Evolutionary conservation across 2,329 filamentous ascomycete genomes (phyloP), one percentile per base, ranked within the genome.

Genomic region (Aspergillus brunneoviolaceus): DNA sequence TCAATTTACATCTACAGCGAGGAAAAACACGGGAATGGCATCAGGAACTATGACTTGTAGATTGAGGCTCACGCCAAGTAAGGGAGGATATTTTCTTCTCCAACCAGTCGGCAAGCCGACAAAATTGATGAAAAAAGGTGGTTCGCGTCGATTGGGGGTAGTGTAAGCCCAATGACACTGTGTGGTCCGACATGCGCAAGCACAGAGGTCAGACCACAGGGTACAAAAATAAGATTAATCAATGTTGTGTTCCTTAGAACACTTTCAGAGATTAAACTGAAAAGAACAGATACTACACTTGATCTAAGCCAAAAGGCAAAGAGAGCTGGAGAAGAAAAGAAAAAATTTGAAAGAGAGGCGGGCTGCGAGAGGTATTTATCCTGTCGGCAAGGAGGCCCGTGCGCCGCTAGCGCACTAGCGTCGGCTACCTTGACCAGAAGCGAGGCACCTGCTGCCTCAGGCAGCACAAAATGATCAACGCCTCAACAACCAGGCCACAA

Each of bases 221-320:
- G 61, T 76, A 67, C 82, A 91, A 91, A 89, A 90, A 93, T 91
- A 84, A 83, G 88, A 86, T 86, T 91, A 92, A 93, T 91, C 88
- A 86, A 82, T 82, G 84, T 85, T 85, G 82, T 82, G 81, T 81
- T 82, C 86, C 83, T 81, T 90, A 85, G 87, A 83, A 82, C 82
- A 84, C 84, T 92, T 90, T 89, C 89, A 93, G 89, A 89, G 88
- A 92, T 92, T 92, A 93, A 92, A 92, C 90, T 93, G 88, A 91
- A 90, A 92, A 92, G 89, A 93, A 92, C 89, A 91, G 89, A 91
- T 92, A 92, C 89, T 92, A 91, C 88, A 92, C 88, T 91, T 92
- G 89, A 92, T 92, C 89, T 91, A 90, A 90, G 86, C 86, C 79
- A 78, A 82, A 83, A 80, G 79, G 81, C 77, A 79, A 79, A 78